Percentiles rank a stretch among this genome's conserved stretches.
Conservation (phyloP, 1,284 basidiomycete genomes). For the Pseudozyma tsukubaensis region DNA sequence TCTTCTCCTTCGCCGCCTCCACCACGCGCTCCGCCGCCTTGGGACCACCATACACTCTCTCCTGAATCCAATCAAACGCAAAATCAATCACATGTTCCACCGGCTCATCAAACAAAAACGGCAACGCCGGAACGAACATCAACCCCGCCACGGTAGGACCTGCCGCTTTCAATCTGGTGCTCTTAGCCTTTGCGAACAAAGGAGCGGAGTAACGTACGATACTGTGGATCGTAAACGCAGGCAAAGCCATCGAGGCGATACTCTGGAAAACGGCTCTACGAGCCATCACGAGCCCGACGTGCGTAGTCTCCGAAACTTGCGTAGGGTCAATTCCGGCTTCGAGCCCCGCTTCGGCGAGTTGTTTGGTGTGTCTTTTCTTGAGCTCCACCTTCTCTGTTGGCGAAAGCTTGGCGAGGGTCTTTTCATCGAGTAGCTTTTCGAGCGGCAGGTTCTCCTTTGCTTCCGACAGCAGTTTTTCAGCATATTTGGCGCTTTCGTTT, state of each 20-base stretch:
- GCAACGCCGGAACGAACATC: slow-evolving; percentile 64
- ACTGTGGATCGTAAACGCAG: slow-evolving; percentile 66
- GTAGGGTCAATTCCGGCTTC: slow-evolving; percentile 40
- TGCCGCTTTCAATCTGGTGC: slow-evolving; percentile 77
- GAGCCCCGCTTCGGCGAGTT: slow-evolving; percentile 29
- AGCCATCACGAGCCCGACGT: slow-evolving; percentile 56
- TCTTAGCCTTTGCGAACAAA: slow-evolving; percentile 77
- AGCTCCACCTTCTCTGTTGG: slow-evolving; percentile 55
- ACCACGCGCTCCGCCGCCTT: slow-evolving; percentile 31
- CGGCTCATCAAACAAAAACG: slow-evolving; percentile 65
- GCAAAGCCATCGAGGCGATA: slow-evolving; percentile 61
- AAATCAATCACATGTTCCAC: slow-evolving; percentile 71
- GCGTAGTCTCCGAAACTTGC: slow-evolving; percentile 35
- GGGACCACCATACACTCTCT: slow-evolving; percentile 22
- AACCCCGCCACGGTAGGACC: slow-evolving; percentile 82
- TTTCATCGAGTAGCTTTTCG: slow-evolving; percentile 40
- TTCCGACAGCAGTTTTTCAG: slow-evolving; percentile 21
- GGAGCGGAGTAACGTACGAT: slow-evolving; percentile 76
- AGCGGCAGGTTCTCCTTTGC: slow-evolving; percentile 33
- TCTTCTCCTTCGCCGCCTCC: slow-evolving; percentile 41
- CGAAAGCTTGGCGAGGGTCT: slow-evolving; percentile 34
- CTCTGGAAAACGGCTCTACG: slow-evolving; percentile 65
- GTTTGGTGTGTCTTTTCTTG: slow-evolving; percentile 41
- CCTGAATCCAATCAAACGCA: slow-evolving; percentile 71
- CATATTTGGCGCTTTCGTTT: slow-evolving; percentile 46